Conservation (phyloP, 768 basidiomycete genomes). For the Mycena alexandri region DNA sequence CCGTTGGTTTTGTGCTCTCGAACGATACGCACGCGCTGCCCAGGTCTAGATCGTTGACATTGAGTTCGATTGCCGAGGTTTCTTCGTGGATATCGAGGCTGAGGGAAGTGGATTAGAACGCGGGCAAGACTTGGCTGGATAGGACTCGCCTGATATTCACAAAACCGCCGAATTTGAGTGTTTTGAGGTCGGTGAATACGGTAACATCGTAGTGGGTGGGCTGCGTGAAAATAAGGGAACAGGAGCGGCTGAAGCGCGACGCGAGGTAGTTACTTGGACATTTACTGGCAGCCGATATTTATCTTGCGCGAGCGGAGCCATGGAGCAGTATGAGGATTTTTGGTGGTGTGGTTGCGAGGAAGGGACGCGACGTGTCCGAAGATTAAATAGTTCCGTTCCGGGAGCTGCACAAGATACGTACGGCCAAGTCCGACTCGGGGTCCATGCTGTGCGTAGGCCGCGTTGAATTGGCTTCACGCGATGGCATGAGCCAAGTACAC, state of each 20-base stretch:
- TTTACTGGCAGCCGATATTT: conserved; percentile 75
- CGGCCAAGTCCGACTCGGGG: too few relatives aligned
- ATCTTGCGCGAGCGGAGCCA: conserved; percentile 41
- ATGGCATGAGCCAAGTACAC: conserved; percentile 13
- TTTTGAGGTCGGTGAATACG: conserved; percentile 85
- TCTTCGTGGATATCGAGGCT: conserved; percentile 76
- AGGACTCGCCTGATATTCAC: conserved; percentile 74
- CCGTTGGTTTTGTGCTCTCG: neutral
- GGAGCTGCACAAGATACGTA: conserved; percentile 9
- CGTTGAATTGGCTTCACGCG: conserved; percentile 16
- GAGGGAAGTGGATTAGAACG: conserved; percentile 15
- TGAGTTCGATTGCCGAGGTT: conserved; percentile 74
- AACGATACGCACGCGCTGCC: conserved; percentile 58
- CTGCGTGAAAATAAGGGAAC: too few relatives aligned
- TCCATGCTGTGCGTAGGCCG: conserved; percentile 3
- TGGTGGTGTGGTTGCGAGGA: conserved; percentile 12
- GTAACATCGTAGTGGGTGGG: conserved; percentile 85
- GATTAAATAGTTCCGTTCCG: neutral
- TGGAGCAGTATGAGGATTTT: conserved; percentile 23
- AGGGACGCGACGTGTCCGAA: conserved; percentile 8
- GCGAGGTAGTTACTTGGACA: conserved; percentile 51
- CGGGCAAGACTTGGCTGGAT: neutral
- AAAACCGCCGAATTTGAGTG: conserved; percentile 81
- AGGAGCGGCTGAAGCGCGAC: too few relatives aligned
- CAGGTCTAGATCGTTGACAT: conserved; percentile 72